Percentiles rank a stretch among this genome's conserved stretches.
These are phyloP conservation scores for Zasmidium citrigriseum DNA, from an alignment of 2,329 filamentous ascomycete genomes.

Conservation along the genomic window DNA sequence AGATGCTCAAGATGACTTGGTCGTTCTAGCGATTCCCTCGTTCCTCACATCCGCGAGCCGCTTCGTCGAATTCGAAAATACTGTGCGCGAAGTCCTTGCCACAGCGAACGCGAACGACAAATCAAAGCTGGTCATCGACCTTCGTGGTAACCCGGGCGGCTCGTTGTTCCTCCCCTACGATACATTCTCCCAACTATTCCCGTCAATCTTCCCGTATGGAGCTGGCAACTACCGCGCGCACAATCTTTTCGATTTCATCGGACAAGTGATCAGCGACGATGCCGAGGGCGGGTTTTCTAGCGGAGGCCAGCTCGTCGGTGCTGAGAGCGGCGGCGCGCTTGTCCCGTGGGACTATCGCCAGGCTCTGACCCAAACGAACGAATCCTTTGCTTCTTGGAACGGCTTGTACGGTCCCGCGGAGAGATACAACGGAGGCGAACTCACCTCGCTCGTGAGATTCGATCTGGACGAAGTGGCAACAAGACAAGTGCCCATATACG, in stretches of 20 bases:
- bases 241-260: constrained; percentile 39
- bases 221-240: constrained; percentile 46
- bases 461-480: constrained; percentile 26
- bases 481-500: neutral
- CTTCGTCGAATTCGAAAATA: constrained; percentile 39
- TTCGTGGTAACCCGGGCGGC: constrained; percentile 63
- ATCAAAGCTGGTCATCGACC: constrained; percentile 64
- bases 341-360: constrained; percentile 37
- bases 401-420: constrained; percentile 37
- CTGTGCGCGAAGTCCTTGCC: constrained; percentile 49
- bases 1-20: constrained; percentile 43
- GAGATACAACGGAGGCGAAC: constrained; percentile 28
- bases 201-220: constrained; percentile 48
- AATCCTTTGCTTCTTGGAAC: constrained; percentile 35
- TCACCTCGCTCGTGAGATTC: constrained; percentile 39
- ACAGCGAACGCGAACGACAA: constrained; percentile 51
- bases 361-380: constrained; percentile 25
- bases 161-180: constrained; percentile 42
- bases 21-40: constrained; percentile 46
- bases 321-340: no score
- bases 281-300: no score
- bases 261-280: constrained; percentile 30
- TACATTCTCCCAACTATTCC: constrained; percentile 58
- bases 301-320: neutral
- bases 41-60: constrained; percentile 36